A percentile compares a stretch with the other conserved stretches of the same genome.
Conservation (phyloP, 306 rosid genomes). For the Malus orientalis region DNA sequence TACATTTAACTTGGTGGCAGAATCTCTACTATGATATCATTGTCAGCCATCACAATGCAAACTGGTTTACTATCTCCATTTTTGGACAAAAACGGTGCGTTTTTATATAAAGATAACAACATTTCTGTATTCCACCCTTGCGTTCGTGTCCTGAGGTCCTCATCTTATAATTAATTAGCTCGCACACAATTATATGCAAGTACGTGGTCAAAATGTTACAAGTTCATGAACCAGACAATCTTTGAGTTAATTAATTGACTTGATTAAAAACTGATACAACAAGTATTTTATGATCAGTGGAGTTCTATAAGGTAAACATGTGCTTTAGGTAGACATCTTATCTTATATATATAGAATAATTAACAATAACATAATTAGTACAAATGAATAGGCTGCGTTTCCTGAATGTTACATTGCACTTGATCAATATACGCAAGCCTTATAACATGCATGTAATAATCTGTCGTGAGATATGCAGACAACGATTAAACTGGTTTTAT, state of each 20-base stretch:
- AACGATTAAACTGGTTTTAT: neutral
- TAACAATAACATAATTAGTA: too few relatives aligned
- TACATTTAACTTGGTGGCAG: too few relatives aligned
- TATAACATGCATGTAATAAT: neutral
- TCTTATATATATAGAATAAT: too few relatives aligned
- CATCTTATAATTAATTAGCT: neutral
- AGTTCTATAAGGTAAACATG: neutral
- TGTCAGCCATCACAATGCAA: too few relatives aligned
- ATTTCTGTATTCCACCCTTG: too few relatives aligned
- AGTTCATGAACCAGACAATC: slow-evolving; percentile 2
- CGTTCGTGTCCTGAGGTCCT: too few relatives aligned
- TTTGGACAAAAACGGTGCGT: too few relatives aligned
- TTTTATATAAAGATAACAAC: too few relatives aligned
- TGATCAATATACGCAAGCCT: neutral
- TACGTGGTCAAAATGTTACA: neutral
- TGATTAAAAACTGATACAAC: neutral
- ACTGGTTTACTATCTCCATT: too few relatives aligned
- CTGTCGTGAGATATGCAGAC: neutral
- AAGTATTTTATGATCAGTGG: neutral
- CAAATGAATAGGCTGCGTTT: neutral
- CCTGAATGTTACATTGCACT: neutral
- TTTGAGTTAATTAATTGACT: neutral
- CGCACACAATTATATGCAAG: neutral
- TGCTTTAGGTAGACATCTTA: neutral
- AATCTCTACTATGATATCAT: too few relatives aligned